Base-by-base conservation (phyloP, 2,329 filamentous ascomycete genomes). In the Venturia oleaginea region DNA sequence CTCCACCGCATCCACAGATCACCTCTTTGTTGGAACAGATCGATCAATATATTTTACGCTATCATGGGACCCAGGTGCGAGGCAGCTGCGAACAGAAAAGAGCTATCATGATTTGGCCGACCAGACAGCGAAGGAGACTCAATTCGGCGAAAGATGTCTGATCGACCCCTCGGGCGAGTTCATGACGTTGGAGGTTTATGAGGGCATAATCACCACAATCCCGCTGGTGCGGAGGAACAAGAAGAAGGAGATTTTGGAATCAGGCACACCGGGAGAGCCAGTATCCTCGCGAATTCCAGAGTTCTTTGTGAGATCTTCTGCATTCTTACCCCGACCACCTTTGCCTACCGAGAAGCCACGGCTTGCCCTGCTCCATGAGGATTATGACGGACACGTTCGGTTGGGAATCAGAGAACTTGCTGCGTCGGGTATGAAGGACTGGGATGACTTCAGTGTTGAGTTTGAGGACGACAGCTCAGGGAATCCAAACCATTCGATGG, bases 21-120 rank as follows among this genome's bases (percentile, higher is more conserved):
- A 97, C 67, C 84, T 99, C 66, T 96, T 99, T 73, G 84, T 99
- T 65, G 93, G 92, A 61, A 99, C 94, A 59, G 89, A 96, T 72
- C 86, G 89, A 64, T 89, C 90, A 69, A 87, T 92, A 71, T 97
- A 96, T 77, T 96, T 97, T 75, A 96, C 91, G 1, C 76, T 96
- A 24, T 86, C 83, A 19, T 99, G 94, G 92, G 86, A 97, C 70
- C 71, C 81, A 0, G 75, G 83, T 1, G 76, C 72, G 30, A 80
- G 78, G 24, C 76, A 81, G 63, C 74, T 87, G 17, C 76, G 76
- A 43, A 87, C 85, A 3, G 72, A 85, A 68, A 81, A 84, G 74
- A 81, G 79, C 66, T 84, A 82, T 73, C 78, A 84, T 54, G 83
- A 87, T 69, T 77, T 87, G 64, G 79, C 83, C 40, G 84, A 86